Base-by-base conservation (phyloP, 2,329 filamentous ascomycete genomes). In the Colletotrichum liriopes region DNA sequence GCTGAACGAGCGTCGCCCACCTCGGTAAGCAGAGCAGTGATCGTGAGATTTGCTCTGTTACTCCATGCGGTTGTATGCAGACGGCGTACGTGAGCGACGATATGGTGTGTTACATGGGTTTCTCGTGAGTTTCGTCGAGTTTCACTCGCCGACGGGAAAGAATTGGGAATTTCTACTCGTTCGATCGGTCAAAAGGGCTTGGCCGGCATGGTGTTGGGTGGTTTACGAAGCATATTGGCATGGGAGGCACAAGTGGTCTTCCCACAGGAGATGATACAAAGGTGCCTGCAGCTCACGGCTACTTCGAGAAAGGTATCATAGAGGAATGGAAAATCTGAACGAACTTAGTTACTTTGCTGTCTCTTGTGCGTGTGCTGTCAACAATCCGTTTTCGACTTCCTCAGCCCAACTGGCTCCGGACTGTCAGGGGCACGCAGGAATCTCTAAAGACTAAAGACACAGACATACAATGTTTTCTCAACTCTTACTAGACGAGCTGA, bases 1-100 rank as follows among this genome's bases (percentile, higher is more conserved):
- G 87, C 86, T 89, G 82, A 89, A 87, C 79, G 84, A 86, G 72
- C 76, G 77, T 60, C 75, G 68, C 68, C 73, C 73, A 60, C 65
- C n/a, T 52, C 59, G 65, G 47, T 72, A 45, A 72, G 41, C 55
- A 64, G 52, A 59, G 49, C 62, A 35, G 45, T 54, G 12, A 45
- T 59, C 62, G 65, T 60, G 18, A 39, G 39, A 26, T 45, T 45
- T 63, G 35, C 58, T 56, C 45, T 39, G 60, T 63, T 37, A n/a
- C 9, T 41, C 23, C 47, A 37, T 32, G 20, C 49, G 41, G 23
- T 56, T 43, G 35, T 43, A 49, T 61, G 47, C 56, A 54, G 58
- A 26, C n/a, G 45, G n/a, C 52, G n/a, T 63, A n/a, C 35, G 51
- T 47, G 45, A 43, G 43, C 26, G 66, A 51, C 26, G 49, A 49